phyloP scores from a whole-genome alignment of 768 basidiomycete species.

The Gelatoporia subvermispora region DNA sequence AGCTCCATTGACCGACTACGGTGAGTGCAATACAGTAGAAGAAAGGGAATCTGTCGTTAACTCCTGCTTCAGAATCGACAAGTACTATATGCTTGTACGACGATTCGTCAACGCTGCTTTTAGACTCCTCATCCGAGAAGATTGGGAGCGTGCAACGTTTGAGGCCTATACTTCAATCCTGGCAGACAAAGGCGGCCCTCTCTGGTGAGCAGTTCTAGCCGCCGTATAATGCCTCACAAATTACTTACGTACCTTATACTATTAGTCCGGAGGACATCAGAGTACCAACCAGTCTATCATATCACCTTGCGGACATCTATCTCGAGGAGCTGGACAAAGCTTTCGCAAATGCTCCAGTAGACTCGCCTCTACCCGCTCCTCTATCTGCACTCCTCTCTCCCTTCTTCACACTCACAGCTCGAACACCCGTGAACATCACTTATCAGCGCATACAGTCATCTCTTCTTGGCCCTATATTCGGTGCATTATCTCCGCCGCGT shows the following conservation, averaged over 20 bases:
- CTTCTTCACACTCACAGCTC: slow-evolving; percentile 68
- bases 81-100: slow-evolving; percentile 93
- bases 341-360: slow-evolving; percentile 26
- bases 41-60: background rate
- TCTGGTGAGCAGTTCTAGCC: slow-evolving; percentile 52
- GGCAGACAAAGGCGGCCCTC: slow-evolving; percentile 62
- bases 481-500: slow-evolving; percentile 37
- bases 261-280: slow-evolving; percentile 62
- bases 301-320: slow-evolving; percentile 88
- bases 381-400: slow-evolving; percentile 57
- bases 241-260: background rate
- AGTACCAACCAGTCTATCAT: slow-evolving; percentile 73
- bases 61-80: slow-evolving; percentile 74
- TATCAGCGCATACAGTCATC: slow-evolving; percentile 70
- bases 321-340: slow-evolving; percentile 83
- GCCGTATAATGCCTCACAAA: too few species aligned
- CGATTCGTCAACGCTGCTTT: slow-evolving; percentile 86
- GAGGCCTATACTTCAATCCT: slow-evolving; percentile 69
- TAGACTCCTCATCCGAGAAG: slow-evolving; percentile 61
- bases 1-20: slow-evolving; percentile 84
- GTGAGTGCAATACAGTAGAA: slow-evolving; percentile 38
- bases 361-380: slow-evolving; percentile 37
- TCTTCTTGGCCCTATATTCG: slow-evolving; percentile 66
- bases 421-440: slow-evolving; percentile 55
- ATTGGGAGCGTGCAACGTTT: slow-evolving; percentile 60